Evolutionary conservation across 2,329 filamentous ascomycete genomes (phyloP), one percentile per base, ranked within the genome.

Genomic region (Aspergillus neoniger): DNA sequence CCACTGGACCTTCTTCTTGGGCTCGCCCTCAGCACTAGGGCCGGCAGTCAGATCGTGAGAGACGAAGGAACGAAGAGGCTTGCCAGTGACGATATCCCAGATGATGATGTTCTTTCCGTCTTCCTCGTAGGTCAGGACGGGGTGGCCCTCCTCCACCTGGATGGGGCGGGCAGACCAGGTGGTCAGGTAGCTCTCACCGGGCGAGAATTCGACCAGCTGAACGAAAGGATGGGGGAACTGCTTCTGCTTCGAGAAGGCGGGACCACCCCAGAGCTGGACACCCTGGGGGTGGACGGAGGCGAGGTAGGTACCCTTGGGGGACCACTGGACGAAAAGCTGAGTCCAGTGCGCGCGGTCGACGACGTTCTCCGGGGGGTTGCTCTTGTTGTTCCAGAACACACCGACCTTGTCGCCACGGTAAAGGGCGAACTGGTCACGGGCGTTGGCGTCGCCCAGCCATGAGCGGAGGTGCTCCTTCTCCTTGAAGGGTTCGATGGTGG

Each of bases 81-180:
- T 91, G 70, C 87, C 88, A 9, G 94, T 95, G 55, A 91, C 90
- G 64, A 98, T 89, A 73, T 98, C 94, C 95, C 95, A 99, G 73
- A 99, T 93, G 73, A 99, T 90, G 78, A 98, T 98, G 85, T 98
- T 97, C 85, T 98, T 98, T 78, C 95, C 95, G 70, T 99, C 94
- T 73, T 99, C 95, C 72, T 98, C 95, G 62, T 92, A 83, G 3
- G 91, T 88, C 54, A 97, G 84, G n/a, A 90, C 82, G 76, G 61
- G 51, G 38, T 96, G 90, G 66, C 91, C 88, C 69, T 98, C 95
- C 61, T 95, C 91, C 59, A 99, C 92, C 63, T 90, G 87, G 72
- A 99, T 96, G 23, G 95, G 92, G 54, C 92, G 87, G 79, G 94
- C 92, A 55, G 95, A 98, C 95, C 95, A 99, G 58, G 95, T 98